Evolutionary conservation across 202 grass and related monocot species (phyloP).

Genomic region (Saccharum hybrid): DNA sequence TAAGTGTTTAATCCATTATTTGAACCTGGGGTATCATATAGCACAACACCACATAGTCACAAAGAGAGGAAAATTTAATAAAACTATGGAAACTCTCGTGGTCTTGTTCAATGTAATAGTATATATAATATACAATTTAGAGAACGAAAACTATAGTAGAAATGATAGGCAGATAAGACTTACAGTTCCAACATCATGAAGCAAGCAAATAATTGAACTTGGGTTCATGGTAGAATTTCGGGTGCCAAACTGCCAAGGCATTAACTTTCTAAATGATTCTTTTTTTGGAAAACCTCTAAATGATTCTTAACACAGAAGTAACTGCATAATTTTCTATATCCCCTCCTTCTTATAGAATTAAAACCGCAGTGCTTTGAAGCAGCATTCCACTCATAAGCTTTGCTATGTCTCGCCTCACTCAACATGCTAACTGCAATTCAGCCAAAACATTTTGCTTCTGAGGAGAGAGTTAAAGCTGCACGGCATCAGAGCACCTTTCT

Average conservation of each 20-base stretch:
- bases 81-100: not conserved
- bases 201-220: not conserved
- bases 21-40: slow-evolving; percentile 32
- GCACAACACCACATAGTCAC: slow-evolving; percentile 20
- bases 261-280: not conserved
- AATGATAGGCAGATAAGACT: not conserved
- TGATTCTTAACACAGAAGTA: not conserved
- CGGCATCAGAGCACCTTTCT: not conserved
- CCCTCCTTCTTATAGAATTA: not conserved
- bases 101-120: slow-evolving; percentile 2
- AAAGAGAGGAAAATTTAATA: slow-evolving; percentile 31
- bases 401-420: not conserved
- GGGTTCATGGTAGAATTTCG: not conserved
- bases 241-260: not conserved
- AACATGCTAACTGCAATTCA: not conserved
- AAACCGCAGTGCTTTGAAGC: not conserved
- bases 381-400: not conserved
- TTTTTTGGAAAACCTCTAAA: not conserved
- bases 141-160: not conserved
- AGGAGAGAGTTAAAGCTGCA: not conserved
- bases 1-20: slow-evolving; percentile 38
- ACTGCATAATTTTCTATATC: not conserved
- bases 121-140: not conserved
- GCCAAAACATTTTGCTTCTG: not conserved
- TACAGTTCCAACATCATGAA: not conserved